Conservation (phyloP, 2,329 filamentous ascomycete species). For the Neopestalotiopsis clavispora region DNA sequence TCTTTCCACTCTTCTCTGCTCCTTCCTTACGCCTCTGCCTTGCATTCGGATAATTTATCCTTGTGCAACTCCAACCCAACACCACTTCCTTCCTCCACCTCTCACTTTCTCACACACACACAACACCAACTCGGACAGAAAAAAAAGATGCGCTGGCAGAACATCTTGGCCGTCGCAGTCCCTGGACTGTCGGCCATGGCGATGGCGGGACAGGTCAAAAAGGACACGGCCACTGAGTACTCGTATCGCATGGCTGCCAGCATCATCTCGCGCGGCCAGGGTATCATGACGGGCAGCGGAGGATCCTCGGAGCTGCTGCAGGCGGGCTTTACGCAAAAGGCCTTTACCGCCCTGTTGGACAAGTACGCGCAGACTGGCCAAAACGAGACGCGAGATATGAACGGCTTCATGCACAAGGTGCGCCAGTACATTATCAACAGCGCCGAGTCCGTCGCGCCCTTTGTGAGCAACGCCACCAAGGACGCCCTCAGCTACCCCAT, state of each 20-base stretch:
- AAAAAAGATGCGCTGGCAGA: background rate
- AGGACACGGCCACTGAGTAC: conserved; percentile 14
- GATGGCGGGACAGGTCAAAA: background rate
- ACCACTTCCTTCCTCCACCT: background rate
- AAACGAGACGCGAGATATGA: background rate
- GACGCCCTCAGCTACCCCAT: conserved; percentile 34
- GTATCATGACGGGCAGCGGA: conserved; percentile 35
- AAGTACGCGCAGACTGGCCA: conserved; percentile 26
- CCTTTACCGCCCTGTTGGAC: conserved; percentile 30
- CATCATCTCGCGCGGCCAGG: conserved; percentile 38
- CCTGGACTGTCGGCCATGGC: background rate
- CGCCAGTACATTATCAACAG: conserved; percentile 30
- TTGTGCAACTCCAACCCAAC: background rate
- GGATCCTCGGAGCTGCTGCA: conserved; percentile 36
- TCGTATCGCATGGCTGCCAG: conserved; percentile 36
- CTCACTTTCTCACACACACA: background rate
- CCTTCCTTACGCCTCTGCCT: background rate
- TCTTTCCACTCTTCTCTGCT: background rate
- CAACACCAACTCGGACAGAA: background rate
- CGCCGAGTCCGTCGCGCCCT: conserved; percentile 31
- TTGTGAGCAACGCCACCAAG: conserved; percentile 31
- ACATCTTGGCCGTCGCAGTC: background rate
- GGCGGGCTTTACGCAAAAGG: conserved; percentile 38
- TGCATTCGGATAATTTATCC: background rate
- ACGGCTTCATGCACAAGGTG: conserved; percentile 18